phyloP scores from a whole-genome alignment of 1,139 yeast genomes.

The Protomyces arabidopsidicola region DNA sequence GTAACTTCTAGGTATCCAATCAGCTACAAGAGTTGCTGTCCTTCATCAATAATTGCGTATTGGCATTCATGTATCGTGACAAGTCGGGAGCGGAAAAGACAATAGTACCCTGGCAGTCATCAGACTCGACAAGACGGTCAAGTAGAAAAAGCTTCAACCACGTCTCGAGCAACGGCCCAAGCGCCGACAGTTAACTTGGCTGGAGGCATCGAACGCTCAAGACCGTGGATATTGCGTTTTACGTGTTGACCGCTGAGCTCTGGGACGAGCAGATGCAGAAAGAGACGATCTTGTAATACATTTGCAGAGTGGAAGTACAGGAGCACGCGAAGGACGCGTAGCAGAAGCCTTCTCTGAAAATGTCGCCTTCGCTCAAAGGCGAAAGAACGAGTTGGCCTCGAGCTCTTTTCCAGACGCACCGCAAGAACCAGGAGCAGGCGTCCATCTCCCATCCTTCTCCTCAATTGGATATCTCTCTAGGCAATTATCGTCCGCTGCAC shows the following conservation, averaged over 20 bases:
- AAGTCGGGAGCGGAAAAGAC: slow-evolving; percentile 63
- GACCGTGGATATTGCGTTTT: slow-evolving; percentile 5
- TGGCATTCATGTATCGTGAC: slow-evolving; percentile 60
- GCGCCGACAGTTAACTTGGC: too few species aligned
- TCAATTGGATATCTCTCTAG: not conserved
- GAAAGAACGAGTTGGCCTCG: not conserved
- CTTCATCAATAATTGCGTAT: slow-evolving; percentile 67
- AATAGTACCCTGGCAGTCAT: slow-evolving; percentile 65
- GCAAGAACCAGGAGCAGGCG: not conserved
- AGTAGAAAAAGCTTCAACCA: slow-evolving; percentile 43
- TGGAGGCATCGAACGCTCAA: too few species aligned
- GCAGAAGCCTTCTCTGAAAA: not conserved
- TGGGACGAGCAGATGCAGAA: slow-evolving; percentile 42
- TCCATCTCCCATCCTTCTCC: not conserved
- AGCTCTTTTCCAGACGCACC: not conserved
- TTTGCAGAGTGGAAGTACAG: slow-evolving; percentile 16
- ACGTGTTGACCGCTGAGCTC: slow-evolving; percentile 38
- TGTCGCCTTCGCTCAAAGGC: not conserved
- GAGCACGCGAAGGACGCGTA: not conserved
- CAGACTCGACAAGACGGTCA: slow-evolving; percentile 37
- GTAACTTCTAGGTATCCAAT: too few species aligned
- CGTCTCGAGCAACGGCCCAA: slow-evolving; percentile 12
- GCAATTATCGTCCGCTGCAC: not conserved
- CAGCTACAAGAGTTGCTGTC: slow-evolving; percentile 38
- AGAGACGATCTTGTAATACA: slow-evolving; percentile 37